phyloP scores from a whole-genome alignment of 371 early-diverging fungal genomes.

The Mucor lusitanicus region DNA sequence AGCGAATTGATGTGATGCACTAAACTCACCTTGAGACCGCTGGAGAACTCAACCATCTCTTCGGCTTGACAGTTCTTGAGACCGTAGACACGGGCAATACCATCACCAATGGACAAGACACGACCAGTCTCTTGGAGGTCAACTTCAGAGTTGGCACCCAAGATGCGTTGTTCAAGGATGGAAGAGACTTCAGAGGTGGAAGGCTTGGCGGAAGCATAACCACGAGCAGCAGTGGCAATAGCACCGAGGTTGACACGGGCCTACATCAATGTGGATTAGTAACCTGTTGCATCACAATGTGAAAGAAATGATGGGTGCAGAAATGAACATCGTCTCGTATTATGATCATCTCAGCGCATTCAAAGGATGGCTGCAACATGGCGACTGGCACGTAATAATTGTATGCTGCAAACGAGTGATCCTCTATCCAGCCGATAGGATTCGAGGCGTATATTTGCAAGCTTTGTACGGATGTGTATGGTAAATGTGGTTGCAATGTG shows the following conservation, averaged over 20 bases:
- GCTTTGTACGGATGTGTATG: background rate
- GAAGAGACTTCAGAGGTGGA: constrained; percentile 86
- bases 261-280: constrained; percentile 2
- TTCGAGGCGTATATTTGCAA: no score
- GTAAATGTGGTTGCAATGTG: background rate
- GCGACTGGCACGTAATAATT: no score
- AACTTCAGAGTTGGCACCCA: constrained; percentile 74
- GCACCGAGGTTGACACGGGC: constrained; percentile 64
- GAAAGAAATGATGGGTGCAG: background rate
- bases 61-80: constrained; percentile 97
- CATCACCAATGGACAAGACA: constrained; percentile 97
- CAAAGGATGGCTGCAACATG: no score
- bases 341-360: background rate
- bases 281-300: no score
- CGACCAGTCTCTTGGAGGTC: constrained; percentile 97
- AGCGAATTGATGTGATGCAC: background rate
- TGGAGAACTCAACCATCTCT: constrained; percentile 98
- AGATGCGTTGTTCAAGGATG: constrained; percentile 92
- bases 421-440: no score
- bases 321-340: background rate
- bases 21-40: constrained; percentile 81
- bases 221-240: constrained; percentile 51
- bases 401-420: no score
- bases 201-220: constrained; percentile 63
- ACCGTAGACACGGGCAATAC: constrained; percentile 98